Evolutionary conservation across 495 filamentous ascomycete genomes (phyloP).

Genomic region (Trypethelium eluteriae): DNA sequence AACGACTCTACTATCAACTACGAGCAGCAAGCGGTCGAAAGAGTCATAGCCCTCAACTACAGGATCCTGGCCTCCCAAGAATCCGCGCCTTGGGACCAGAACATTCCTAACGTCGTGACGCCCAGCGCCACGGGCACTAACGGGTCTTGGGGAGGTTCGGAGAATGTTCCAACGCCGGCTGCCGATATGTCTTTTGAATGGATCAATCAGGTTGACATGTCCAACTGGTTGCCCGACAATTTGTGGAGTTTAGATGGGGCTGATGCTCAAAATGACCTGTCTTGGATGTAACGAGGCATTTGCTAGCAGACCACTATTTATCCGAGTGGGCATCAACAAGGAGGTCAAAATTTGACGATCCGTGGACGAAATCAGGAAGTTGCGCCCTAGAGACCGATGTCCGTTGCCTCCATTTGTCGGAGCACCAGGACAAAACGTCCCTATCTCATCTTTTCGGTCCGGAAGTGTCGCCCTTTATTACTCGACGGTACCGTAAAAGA

Average conservation of each 20-base stretch:
- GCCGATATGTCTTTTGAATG: conserved; percentile 2
- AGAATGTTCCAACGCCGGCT: background rate
- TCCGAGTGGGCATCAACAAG: no score
- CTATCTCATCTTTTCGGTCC: no score
- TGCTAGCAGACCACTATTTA: background rate
- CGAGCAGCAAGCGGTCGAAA: conserved; percentile 27
- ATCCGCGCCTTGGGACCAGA: conserved; percentile 15
- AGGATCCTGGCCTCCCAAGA: conserved; percentile 27
- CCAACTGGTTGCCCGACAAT: conserved; percentile 3
- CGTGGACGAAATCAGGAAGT: no score
- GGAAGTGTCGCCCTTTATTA: no score
- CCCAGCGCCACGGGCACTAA: background rate
- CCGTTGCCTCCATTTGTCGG: no score
- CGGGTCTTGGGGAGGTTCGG: background rate
- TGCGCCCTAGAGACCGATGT: no score
- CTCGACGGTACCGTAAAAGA: no score
- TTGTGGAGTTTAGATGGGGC: background rate
- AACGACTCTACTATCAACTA: background rate
- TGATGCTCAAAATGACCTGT: background rate
- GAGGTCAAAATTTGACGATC: no score
- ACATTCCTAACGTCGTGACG: conserved; percentile 1
- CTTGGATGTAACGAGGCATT: background rate
- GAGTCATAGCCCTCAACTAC: conserved; percentile 22
- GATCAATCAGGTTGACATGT: conserved; percentile 4
- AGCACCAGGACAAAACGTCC: no score